Evolutionary conservation across 768 basidiomycete genomes (phyloP), one percentile per base, ranked within the genome.

Genomic region (Leucogyrophana mollusca): DNA sequence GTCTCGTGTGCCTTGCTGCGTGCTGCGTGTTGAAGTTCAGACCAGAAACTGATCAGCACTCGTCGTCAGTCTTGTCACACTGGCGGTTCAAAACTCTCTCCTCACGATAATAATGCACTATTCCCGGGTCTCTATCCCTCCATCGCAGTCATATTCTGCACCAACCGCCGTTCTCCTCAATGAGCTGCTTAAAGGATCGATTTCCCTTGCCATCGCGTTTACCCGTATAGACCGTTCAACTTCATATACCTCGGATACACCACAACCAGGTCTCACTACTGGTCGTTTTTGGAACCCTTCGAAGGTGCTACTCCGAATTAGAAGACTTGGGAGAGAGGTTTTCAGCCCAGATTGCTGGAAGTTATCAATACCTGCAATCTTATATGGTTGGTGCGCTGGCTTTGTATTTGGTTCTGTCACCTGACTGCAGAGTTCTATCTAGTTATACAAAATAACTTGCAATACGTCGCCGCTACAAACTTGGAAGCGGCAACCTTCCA

Each of bases 321-420:
- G 76, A 33, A 77, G 74, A 49, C 64, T 93, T 16, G 73, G 69
- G 40, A 75, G 76, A 50, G 87, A 89, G 48, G 75, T 96, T 18
- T 88, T 94, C 67, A 89, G 91, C 52, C 70, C 77, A 10, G 95
- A 98, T 68, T 96, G 95, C 66, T 96, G 94, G 93, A 97, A 97
- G 65, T 71, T 98, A 23, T 92, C 94, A 36, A 93, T 98, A 60
- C 95, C 95, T 18, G 94, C 95, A 42, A 89, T 96, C 60, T 82
- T 97, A 60, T 98, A 96, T 63, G 82, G 83, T 82, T 53, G 51
- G 71, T 62, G 27, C 33, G 30, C 32, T 4, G 40, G 40, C 36
- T 13, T n/a, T 9, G 34, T 16, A 32, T 6, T 16, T 10, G 4
- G 24, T 35, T 25, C 9, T 4, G 4, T 48, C 35, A 18, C 27